Percentiles rank a stretch among this genome's conserved stretches.
phyloP scores from a whole-genome alignment of 2,329 filamentous ascomycete genomes.

The Penicillium sp. region DNA sequence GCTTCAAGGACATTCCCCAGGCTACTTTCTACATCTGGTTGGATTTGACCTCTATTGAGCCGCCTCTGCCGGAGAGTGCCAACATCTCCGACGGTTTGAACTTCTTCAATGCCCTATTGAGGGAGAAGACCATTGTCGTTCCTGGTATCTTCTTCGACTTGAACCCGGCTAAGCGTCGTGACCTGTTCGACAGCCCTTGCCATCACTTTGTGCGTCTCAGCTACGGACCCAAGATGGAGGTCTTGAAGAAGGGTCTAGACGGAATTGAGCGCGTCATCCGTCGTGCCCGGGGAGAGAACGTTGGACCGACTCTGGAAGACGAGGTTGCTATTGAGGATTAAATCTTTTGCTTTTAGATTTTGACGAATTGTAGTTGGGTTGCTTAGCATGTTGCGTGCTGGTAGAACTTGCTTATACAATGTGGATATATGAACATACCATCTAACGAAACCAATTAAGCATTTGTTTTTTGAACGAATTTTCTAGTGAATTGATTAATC shows the following conservation, averaged over 20 bases:
- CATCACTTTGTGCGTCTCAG: slow-evolving; percentile 86
- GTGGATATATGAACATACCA: not conserved
- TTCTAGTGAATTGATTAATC: no score
- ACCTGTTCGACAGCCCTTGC: slow-evolving; percentile 91
- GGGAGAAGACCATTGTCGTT: slow-evolving; percentile 94
- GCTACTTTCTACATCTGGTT: slow-evolving; percentile 93
- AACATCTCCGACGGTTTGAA: slow-evolving; percentile 88
- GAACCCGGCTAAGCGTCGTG: slow-evolving; percentile 82
- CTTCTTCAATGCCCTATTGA: slow-evolving; percentile 91
- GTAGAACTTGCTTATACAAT: not conserved
- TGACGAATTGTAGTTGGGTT: not conserved
- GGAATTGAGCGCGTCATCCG: slow-evolving; percentile 77
- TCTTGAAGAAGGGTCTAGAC: slow-evolving; percentile 72
- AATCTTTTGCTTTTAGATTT: not conserved
- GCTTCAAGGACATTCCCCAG: slow-evolving; percentile 77
- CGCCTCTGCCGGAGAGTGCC: slow-evolving; percentile 54
- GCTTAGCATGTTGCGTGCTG: not conserved
- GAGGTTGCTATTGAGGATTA: slow-evolving; percentile 35
- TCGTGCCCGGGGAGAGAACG: slow-evolving; percentile 34
- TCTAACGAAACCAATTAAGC: not conserved
- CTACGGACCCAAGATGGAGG: slow-evolving; percentile 79
- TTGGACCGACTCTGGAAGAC: slow-evolving; percentile 27
- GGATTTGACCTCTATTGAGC: slow-evolving; percentile 49
- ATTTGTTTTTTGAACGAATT: not conserved
- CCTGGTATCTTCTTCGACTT: slow-evolving; percentile 97